Evolutionary conservation across 805 yeast species (phyloP).

Genomic region (Ogataea minuta): DNA sequence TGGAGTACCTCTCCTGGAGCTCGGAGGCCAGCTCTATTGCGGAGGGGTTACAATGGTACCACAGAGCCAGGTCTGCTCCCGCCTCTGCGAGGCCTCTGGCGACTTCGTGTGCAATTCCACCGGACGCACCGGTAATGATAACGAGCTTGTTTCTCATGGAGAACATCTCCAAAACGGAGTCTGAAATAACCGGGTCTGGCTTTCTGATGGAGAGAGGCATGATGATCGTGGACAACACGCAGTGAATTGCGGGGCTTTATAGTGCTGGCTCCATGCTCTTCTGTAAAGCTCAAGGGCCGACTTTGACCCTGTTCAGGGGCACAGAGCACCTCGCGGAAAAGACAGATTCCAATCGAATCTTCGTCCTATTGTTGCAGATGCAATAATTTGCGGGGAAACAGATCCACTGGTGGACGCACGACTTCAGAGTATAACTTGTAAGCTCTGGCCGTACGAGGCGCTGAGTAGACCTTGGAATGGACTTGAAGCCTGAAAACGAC

Average conservation of each 20-base stretch:
- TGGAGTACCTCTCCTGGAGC: constrained; percentile 29
- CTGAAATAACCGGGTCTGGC: constrained; percentile 14
- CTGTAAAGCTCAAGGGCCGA: too few relatives aligned
- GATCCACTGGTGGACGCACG: too few relatives aligned
- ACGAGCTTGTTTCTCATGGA: constrained; percentile 42
- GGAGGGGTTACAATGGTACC: constrained; percentile 31
- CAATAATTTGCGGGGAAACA: too few relatives aligned
- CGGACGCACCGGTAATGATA: constrained; percentile 54
- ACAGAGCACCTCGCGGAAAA: too few relatives aligned
- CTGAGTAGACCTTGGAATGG: too few relatives aligned
- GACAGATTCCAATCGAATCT: too few relatives aligned
- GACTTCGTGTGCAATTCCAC: constrained; percentile 56
- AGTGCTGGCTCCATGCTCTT: not conserved
- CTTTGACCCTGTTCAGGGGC: too few relatives aligned
- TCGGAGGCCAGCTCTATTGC: constrained; percentile 8
- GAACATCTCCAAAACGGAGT: constrained; percentile 29
- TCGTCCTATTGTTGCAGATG: too few relatives aligned
- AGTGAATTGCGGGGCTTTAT: not conserved
- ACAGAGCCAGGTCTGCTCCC: constrained; percentile 42
- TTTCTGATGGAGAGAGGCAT: constrained; percentile 18
- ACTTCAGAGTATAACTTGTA: too few relatives aligned
- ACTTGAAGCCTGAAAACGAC: too few relatives aligned
- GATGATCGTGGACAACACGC: not conserved
- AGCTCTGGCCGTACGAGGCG: too few relatives aligned
- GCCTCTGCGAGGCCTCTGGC: constrained; percentile 53